phyloP scores from a whole-genome alignment of 495 filamentous ascomycete genomes.

The Lindgomyces ingoldianus region DNA sequence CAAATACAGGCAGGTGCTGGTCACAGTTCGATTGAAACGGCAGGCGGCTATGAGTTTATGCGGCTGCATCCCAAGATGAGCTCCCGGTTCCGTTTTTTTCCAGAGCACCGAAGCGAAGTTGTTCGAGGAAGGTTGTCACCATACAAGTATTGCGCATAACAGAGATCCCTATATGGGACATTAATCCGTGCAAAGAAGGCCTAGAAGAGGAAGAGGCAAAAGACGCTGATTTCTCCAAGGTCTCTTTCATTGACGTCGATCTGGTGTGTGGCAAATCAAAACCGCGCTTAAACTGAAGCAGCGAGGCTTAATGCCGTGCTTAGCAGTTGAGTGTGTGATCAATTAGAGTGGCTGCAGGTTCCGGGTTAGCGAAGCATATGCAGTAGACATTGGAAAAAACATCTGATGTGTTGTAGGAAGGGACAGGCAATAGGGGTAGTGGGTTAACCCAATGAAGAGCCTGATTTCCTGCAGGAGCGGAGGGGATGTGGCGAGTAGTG shows the following conservation, averaged over 20 bases:
- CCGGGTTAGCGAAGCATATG: background rate
- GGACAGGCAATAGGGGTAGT: background rate
- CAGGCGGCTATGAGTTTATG: constrained; percentile 7
- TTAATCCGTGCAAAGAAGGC: constrained; percentile 6
- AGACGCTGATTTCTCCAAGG: background rate
- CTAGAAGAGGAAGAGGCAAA: background rate
- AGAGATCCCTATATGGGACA: background rate
- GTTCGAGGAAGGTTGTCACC: constrained; percentile 6
- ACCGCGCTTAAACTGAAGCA: background rate
- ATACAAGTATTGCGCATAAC: background rate
- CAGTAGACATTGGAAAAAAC: background rate
- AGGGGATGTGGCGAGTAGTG: background rate
- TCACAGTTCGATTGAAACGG: constrained; percentile 9
- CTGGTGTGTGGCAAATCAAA: background rate
- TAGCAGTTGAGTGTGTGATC: background rate
- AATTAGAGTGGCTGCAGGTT: background rate
- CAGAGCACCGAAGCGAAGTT: background rate
- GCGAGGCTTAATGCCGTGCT: background rate
- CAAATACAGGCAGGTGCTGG: background rate
- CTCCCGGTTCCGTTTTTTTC: background rate
- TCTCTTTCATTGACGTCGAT: background rate
- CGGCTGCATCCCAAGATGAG: background rate
- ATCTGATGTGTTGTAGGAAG: background rate
- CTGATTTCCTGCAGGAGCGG: background rate
- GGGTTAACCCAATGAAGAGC: background rate